Percentiles rank a stretch among this genome's conserved stretches.
These are phyloP conservation scores for Monosporozyma solicola DNA, from an alignment of 805 yeast species.

Conservation along the genomic window DNA sequence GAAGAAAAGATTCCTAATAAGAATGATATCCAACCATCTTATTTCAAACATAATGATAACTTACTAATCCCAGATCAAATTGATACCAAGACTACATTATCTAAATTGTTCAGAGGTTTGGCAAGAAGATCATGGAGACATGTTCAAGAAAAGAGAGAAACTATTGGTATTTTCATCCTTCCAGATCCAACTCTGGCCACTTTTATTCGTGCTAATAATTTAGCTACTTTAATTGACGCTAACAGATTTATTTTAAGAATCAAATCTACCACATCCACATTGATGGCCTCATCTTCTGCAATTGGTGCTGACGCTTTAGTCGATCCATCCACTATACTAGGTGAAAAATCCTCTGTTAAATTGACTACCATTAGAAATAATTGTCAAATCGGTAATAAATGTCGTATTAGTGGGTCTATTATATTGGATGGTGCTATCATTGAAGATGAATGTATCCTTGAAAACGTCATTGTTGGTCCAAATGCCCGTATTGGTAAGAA, in stretches of 20 bases:
- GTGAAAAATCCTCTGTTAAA: constrained; percentile 80
- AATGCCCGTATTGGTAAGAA: constrained; percentile 55
- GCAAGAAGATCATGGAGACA: constrained; percentile 93
- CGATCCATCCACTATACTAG: constrained; percentile 57
- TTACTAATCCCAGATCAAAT: constrained; percentile 21
- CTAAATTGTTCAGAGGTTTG: constrained; percentile 70
- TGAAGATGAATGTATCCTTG: constrained; percentile 67
- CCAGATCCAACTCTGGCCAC: constrained; percentile 48
- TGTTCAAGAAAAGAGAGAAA: constrained; percentile 39
- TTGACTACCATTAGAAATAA: constrained; percentile 69
- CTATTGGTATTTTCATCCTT: constrained; percentile 59
- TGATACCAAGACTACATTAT: constrained; percentile 39
- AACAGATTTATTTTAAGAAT: constrained; percentile 67
- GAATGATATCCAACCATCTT: constrained; percentile 18
- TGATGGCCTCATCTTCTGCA: constrained; percentile 55
- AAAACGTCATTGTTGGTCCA: constrained; percentile 80
- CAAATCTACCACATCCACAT: constrained; percentile 38
- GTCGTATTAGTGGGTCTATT: constrained; percentile 82
- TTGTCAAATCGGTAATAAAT: constrained; percentile 74
- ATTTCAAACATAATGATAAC: constrained; percentile 24
- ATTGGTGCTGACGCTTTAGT: constrained; percentile 83
- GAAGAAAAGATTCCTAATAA: neutral
- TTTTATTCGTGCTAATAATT: constrained; percentile 70
- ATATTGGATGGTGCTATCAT: constrained; percentile 60
- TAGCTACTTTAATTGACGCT: constrained; percentile 81